These are phyloP conservation scores for Fibroporia radiculosa DNA, from an alignment of 768 basidiomycete genomes.

Conservation along the genomic window DNA sequence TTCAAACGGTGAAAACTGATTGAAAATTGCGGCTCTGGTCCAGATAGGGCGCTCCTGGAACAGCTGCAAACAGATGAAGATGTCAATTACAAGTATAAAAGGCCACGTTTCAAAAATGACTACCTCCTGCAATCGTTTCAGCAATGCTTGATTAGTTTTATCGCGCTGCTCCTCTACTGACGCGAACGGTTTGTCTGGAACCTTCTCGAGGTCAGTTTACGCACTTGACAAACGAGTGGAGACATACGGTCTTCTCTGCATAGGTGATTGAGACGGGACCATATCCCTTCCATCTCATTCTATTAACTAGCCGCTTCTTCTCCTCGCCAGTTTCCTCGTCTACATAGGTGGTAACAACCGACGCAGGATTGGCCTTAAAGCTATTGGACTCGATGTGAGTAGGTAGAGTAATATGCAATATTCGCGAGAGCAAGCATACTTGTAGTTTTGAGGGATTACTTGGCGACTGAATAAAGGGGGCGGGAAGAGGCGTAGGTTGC, in stretches of 20 bases:
- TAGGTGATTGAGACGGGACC: conserved; percentile 69
- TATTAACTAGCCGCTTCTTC: conserved; percentile 76
- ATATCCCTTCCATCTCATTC: conserved; percentile 79
- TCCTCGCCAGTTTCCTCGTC: conserved; percentile 78
- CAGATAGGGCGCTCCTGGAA: conserved; percentile 78
- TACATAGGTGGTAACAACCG: conserved; percentile 55
- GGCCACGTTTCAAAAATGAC: conserved; percentile 1
- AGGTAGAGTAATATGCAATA: neutral
- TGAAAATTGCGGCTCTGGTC: conserved; percentile 81
- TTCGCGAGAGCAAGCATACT: conserved; percentile 34
- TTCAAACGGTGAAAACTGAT: conserved; percentile 66
- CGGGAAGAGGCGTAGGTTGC: conserved; percentile 72
- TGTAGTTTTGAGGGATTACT: conserved; percentile 71
- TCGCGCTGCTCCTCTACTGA: conserved; percentile 53
- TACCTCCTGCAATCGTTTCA: conserved; percentile 50
- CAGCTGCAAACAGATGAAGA: conserved; percentile 31
- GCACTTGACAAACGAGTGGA: neutral
- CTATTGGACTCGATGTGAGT: conserved; percentile 26
- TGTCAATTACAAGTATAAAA: neutral
- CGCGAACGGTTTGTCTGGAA: conserved; percentile 59
- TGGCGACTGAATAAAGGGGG: conserved; percentile 87
- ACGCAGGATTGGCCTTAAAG: conserved; percentile 72
- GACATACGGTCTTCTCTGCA: conserved; percentile 44
- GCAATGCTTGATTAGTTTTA: conserved; percentile 45
- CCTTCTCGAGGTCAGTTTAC: conserved; percentile 25